Evolutionary conservation across 768 basidiomycete species (phyloP).

Genomic region (Chlorophyllum brunneum): DNA sequence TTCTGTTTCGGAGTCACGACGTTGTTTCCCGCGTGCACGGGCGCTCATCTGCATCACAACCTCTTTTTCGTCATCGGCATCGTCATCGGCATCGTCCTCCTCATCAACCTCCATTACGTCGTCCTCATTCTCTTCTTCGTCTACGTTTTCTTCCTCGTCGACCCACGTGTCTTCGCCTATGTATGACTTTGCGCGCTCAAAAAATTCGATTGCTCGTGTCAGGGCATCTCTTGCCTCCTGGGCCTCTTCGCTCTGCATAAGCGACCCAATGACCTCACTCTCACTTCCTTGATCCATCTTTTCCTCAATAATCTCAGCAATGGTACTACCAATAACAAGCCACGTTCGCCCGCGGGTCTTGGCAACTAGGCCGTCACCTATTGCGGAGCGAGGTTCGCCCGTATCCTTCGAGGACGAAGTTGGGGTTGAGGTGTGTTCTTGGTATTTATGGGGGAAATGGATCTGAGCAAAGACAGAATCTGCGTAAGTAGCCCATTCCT

Average conservation of each 20-base stretch:
- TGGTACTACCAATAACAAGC: slow-evolving; percentile 52
- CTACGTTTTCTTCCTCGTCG: slow-evolving; percentile 10
- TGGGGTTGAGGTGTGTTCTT: neutral
- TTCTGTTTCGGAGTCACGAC: neutral
- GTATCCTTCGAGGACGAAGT: neutral
- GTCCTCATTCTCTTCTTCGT: slow-evolving; percentile 10
- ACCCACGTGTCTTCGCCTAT: slow-evolving; percentile 14
- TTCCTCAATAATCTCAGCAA: slow-evolving; percentile 52
- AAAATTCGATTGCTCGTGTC: slow-evolving; percentile 37
- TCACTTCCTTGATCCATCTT: slow-evolving; percentile 42
- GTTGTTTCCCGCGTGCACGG: slow-evolving; percentile 8
- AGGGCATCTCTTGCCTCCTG: slow-evolving; percentile 53
- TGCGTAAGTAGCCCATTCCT: slow-evolving; percentile 58
- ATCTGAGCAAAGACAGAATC: slow-evolving; percentile 61
- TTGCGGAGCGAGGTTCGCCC: neutral
- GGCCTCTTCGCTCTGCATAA: slow-evolving; percentile 45
- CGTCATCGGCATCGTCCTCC: slow-evolving; percentile 1
- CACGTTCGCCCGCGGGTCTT: slow-evolving; percentile 50
- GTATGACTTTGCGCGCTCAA: slow-evolving; percentile 35
- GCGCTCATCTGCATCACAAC: neutral
- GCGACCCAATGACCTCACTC: slow-evolving; percentile 22
- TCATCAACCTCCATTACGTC: slow-evolving; percentile 13
- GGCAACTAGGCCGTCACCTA: slow-evolving; percentile 25
- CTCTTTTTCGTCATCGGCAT: slow-evolving; percentile 5
- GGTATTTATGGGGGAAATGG: slow-evolving; percentile 33